Evolutionary conservation across 228 moss, liverwort and hornwort species (phyloP).

Genomic region (Sphagnum magellanicum): DNA sequence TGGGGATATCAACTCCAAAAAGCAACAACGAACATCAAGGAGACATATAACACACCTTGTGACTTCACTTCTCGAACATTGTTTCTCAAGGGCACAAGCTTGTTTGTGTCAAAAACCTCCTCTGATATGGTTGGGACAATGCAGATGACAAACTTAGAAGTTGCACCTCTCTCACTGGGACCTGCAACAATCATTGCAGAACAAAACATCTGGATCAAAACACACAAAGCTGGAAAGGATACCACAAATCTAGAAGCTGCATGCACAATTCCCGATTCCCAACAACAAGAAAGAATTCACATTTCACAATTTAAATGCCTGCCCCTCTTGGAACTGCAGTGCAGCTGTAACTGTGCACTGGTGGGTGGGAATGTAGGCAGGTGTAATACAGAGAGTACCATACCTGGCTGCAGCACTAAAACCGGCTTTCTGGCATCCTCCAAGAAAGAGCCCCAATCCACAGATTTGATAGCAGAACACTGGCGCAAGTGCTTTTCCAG

Average conservation of each 20-base stretch:
- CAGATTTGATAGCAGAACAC: constrained; percentile 31
- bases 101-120: constrained; percentile 52
- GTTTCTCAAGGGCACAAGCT: constrained; percentile 59
- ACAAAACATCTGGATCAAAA: too few relatives aligned
- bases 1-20: not conserved
- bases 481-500: constrained; percentile 41
- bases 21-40: not conserved
- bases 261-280: too few relatives aligned
- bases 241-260: too few relatives aligned
- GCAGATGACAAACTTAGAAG: constrained; percentile 57
- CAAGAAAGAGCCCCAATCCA: constrained; percentile 59
- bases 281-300: too few relatives aligned
- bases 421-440: constrained; percentile 76
- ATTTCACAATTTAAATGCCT: too few relatives aligned
- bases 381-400: not conserved
- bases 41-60: constrained; percentile 31
- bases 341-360: too few relatives aligned
- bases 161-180: constrained; percentile 41
- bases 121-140: constrained; percentile 55
- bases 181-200: constrained; percentile 1
- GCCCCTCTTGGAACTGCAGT: too few relatives aligned
- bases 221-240: too few relatives aligned
- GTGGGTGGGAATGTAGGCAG: too few relatives aligned
- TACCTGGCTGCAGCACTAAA: constrained; percentile 49
- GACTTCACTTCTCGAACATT: constrained; percentile 56